These are phyloP conservation scores for Haplosporangium sp. DNA, from an alignment of 371 early-diverging fungal genomes.

Conservation along the genomic window DNA sequence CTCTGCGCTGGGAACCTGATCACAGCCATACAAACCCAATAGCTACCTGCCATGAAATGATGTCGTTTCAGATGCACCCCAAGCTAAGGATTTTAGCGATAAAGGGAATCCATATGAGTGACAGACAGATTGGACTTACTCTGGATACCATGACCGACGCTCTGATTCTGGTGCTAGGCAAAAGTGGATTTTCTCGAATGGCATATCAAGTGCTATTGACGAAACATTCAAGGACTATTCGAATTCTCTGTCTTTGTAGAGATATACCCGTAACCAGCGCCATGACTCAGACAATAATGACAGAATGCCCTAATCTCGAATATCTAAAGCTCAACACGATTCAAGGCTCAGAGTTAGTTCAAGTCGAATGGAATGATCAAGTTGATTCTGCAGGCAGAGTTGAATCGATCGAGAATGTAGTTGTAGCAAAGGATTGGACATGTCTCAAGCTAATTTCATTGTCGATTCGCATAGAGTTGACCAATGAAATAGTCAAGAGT, in stretches of 20 bases:
- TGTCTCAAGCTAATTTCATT: background rate
- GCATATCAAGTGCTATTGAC: background rate
- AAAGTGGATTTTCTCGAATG: background rate
- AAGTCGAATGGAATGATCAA: background rate
- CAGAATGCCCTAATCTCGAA: background rate
- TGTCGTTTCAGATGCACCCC: no score
- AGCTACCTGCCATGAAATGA: background rate
- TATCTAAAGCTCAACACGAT: background rate
- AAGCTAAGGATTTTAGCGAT: background rate
- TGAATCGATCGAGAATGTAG: background rate
- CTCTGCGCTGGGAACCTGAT: background rate
- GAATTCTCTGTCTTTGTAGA: background rate
- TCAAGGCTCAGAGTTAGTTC: background rate
- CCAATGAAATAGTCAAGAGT: background rate
- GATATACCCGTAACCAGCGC: background rate
- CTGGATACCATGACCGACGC: background rate
- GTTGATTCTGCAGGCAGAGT: background rate
- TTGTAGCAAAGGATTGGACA: background rate
- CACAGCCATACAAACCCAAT: background rate
- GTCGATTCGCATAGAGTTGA: background rate
- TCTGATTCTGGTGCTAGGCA: background rate
- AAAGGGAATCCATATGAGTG: background rate
- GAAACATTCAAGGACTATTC: background rate
- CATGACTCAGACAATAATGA: background rate
- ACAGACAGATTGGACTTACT: no score